Base-by-base conservation (phyloP, 2,329 filamentous ascomycete species). In the Hymenoscyphus linearis region DNA sequence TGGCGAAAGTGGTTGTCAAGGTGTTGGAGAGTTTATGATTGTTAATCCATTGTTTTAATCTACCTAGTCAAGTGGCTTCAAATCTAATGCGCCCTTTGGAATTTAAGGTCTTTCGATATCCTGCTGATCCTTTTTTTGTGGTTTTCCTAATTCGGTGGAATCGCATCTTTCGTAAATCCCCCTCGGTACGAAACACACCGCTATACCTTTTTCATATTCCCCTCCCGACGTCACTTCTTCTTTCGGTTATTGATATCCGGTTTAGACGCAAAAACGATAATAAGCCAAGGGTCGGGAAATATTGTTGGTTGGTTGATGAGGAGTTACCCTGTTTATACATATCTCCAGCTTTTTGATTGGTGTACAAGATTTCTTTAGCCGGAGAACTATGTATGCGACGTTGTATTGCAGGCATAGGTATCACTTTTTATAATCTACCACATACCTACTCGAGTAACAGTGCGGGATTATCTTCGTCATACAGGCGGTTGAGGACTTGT, bases 1-100 rank as follows among this genome's bases (percentile, higher is more conserved):
- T 59, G 52, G 36, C 34, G 27, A 80, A 84, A 66, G 72, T 88
- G 55, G 83, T 81, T 34, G 37, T 47, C 4, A 34, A 18, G 9
- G 54, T 55, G 83, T 81, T 56, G 52, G 52, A 31, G 31, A 25
- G 35, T 35, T 36, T 60, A 16, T 58, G 35, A 58, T 50, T n/a
- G n/a, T n/a, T n/a, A n/a, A n/a, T n/a, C n/a, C 12, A 50, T 9
- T 22, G 13, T 22, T 44, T 50, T 22, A n/a, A 2, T n/a, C 34
- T 55, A 18, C 12, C 18, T 22, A 35, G 27, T 55, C 27, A 36
- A 50, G 44, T 50, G 44, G 44, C 44, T 50, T 25, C 22, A 13
- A 9, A 25, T 13, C 44, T 22, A 25, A 50, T 50, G 44, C 18
- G 18, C 44, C 44, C 10, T 22, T 50, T 7, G 44, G 22, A 40